Evolutionary conservation across 2,329 filamentous ascomycete species (phyloP).

Genomic region (Fusarium oxysporum): DNA sequence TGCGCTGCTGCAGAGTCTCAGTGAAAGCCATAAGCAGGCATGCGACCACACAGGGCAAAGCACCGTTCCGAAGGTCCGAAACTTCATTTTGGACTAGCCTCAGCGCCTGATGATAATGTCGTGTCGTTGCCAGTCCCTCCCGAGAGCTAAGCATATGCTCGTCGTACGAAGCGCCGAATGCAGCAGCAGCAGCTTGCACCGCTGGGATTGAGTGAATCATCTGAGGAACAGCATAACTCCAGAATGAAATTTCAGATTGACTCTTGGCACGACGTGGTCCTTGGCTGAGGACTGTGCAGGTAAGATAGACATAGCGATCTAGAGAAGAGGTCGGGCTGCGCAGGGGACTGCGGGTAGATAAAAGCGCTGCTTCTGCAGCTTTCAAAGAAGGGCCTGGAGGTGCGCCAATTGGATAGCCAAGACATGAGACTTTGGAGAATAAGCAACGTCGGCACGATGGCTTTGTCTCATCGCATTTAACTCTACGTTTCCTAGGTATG

Average conservation of each 20-base stretch:
- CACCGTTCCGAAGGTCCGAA: background rate
- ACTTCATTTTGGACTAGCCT: constrained; percentile 10
- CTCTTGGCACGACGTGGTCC: constrained; percentile 21
- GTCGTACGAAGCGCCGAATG: constrained; percentile 24
- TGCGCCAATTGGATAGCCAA: constrained; percentile 21
- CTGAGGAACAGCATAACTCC: constrained; percentile 20
- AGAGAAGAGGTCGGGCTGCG: background rate
- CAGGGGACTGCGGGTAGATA: background rate
- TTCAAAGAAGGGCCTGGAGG: background rate
- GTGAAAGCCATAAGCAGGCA: constrained; percentile 19
- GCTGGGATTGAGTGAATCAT: constrained; percentile 21
- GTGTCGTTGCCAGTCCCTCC: background rate
- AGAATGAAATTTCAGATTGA: constrained; percentile 9
- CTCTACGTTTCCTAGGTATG: constrained; percentile 9
- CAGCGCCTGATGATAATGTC: constrained; percentile 11
- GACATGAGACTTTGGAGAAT: constrained; percentile 9
- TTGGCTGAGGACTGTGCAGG: constrained; percentile 12
- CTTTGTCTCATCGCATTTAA: constrained; percentile 35
- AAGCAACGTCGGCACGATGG: constrained; percentile 30
- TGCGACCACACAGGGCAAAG: constrained; percentile 5
- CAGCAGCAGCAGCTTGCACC: constrained; percentile 14
- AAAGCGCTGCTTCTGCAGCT: background rate
- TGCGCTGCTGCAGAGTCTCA: constrained; percentile 15
- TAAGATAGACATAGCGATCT: constrained; percentile 8
- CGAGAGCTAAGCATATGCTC: constrained; percentile 11